Conservation (phyloP, 768 basidiomycete genomes). For the Lanmaoa rubissima region DNA sequence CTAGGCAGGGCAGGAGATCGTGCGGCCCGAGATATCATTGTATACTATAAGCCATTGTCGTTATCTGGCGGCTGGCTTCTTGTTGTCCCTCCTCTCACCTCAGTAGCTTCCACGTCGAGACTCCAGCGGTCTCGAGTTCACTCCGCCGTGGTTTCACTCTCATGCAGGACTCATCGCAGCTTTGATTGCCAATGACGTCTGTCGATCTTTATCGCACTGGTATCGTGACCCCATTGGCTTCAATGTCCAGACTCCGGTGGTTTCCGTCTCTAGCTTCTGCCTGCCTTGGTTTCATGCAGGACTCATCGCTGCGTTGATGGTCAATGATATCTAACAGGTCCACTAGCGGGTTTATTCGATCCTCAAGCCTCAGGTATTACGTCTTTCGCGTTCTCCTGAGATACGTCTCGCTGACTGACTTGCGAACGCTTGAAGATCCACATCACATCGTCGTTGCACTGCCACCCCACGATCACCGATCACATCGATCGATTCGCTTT, state of each 20-base stretch:
- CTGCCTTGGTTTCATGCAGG: neutral
- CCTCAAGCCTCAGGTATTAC: neutral
- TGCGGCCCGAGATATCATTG: too few species aligned
- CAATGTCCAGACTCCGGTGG: neutral
- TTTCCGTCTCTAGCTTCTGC: neutral
- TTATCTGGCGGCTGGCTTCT: neutral
- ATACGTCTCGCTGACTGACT: neutral
- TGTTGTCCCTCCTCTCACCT: neutral
- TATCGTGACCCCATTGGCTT: neutral
- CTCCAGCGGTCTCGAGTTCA: too few species aligned
- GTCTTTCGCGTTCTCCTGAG: neutral
- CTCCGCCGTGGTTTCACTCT: neutral
- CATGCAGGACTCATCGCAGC: neutral
- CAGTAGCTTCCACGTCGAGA: neutral
- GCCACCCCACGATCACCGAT: neutral
- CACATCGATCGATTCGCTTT: neutral
- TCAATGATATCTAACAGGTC: too few species aligned
- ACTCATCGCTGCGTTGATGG: neutral
- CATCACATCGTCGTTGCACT: neutral
- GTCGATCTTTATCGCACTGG: neutral
- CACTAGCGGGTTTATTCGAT: neutral
- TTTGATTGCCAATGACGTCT: neutral
- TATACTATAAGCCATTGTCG: neutral
- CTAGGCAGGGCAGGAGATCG: neutral
- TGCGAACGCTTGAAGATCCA: neutral